These are phyloP conservation scores for Apocynum venetum DNA, from an alignment of 257 asterid species.

Conservation along the genomic window DNA sequence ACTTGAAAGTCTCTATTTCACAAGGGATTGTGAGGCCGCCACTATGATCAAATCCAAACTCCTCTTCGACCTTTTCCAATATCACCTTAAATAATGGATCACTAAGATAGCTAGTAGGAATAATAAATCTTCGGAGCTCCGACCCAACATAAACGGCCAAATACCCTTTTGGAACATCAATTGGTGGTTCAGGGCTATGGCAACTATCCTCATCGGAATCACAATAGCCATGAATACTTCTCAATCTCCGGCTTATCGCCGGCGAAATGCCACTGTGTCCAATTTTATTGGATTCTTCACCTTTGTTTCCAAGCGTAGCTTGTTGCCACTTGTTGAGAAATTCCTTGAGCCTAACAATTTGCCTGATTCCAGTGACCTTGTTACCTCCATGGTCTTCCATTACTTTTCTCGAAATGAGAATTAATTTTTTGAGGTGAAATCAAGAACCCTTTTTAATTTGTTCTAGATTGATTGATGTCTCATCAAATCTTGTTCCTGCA, in stretches of 20 bases:
- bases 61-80: conserved; percentile 69
- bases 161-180: conserved; percentile 37
- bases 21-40: conserved; percentile 76
- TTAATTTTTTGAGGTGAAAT: not conserved
- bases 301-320: conserved; percentile 40
- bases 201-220: conserved; percentile 44
- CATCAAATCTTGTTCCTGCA: conserved; percentile 49
- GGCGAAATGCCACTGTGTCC: conserved; percentile 34
- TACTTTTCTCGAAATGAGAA: not conserved
- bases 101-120: conserved; percentile 59
- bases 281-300: conserved; percentile 7
- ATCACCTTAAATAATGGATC: conserved; percentile 60
- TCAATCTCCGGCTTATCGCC: conserved; percentile 31
- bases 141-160: conserved; percentile 46
- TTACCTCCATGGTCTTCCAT: conserved; percentile 55
- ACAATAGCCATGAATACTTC: conserved; percentile 10
- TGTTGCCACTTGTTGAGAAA: conserved; percentile 67
- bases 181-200: conserved; percentile 38
- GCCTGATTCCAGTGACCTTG: conserved; percentile 62
- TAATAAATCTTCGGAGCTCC: conserved; percentile 53
- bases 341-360: conserved; percentile 69
- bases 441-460: conserved; percentile 18
- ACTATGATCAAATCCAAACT: conserved; percentile 65
- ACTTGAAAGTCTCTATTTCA: conserved; percentile 48
- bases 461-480: conserved; percentile 17